Conservation (phyloP, 768 basidiomycete species). For the Leccinum barrowsii region DNA sequence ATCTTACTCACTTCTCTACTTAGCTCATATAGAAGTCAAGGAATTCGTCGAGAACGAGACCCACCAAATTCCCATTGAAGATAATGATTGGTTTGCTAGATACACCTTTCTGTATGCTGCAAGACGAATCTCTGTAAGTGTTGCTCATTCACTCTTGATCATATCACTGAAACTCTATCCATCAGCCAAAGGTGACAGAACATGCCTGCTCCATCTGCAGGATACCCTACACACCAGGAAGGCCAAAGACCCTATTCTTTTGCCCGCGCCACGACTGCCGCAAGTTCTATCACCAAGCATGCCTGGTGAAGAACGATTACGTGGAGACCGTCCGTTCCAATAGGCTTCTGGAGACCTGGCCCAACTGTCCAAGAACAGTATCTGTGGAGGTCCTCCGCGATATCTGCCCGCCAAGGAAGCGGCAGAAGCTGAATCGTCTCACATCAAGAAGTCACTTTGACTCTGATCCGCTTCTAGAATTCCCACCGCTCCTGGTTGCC, state of each 20-base stretch:
- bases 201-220: slow-evolving; percentile 42
- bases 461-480: slow-evolving; percentile 6
- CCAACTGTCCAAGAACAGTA: slow-evolving; percentile 27
- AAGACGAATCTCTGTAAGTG: slow-evolving; percentile 35
- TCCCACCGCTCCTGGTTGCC: slow-evolving; percentile 39
- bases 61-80: slow-evolving; percentile 38
- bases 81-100: slow-evolving; percentile 44
- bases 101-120: slow-evolving; percentile 39
- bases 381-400: slow-evolving; percentile 2
- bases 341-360: slow-evolving; percentile 37
- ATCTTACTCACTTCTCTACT: background rate
- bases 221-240: slow-evolving; percentile 45
- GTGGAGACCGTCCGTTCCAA: slow-evolving; percentile 20
- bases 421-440: background rate
- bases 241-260: slow-evolving; percentile 45
- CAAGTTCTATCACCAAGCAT: slow-evolving; percentile 46
- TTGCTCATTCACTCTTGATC: background rate
- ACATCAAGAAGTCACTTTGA: background rate
- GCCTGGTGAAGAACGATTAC: slow-evolving; percentile 35
- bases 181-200: slow-evolving; percentile 41
- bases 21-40: slow-evolving; percentile 36
- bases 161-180: background rate
- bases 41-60: slow-evolving; percentile 38
- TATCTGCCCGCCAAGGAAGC: slow-evolving; percentile 10
- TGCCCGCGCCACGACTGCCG: slow-evolving; percentile 52